phyloP scores from a whole-genome alignment of 1,284 basidiomycete species.

The Porodaedalea pini region DNA sequence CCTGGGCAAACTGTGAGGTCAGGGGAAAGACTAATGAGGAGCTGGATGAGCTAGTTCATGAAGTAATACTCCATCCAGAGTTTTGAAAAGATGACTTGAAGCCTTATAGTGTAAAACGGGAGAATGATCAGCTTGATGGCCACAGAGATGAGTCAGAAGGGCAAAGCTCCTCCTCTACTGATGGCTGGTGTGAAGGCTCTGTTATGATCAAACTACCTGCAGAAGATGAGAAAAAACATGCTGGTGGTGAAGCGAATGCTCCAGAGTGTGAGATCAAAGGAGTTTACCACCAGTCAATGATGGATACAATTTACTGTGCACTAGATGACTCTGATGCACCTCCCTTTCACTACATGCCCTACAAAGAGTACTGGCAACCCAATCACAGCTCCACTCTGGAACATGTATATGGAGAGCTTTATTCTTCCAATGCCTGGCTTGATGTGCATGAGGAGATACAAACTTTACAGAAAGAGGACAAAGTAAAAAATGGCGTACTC shows the following conservation, averaged over 20 bases:
- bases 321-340: conserved; percentile 7
- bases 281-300: conserved; percentile 8
- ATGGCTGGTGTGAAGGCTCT: neutral
- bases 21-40: conserved; percentile 26
- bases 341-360: conserved; percentile 30
- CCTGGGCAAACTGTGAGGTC: conserved; percentile 26
- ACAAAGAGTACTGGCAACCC: conserved; percentile 27
- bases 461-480: neutral
- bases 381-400: conserved; percentile 15
- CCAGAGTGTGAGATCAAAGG: conserved; percentile 3
- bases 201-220: neutral
- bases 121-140: neutral
- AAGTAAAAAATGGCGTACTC: conserved; percentile 24
- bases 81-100: neutral
- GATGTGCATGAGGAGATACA: conserved; percentile 28
- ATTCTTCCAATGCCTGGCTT: conserved; percentile 29
- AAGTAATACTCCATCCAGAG: conserved; percentile 30
- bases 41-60: conserved; percentile 27
- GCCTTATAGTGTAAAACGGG: neutral
- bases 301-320: conserved; percentile 7
- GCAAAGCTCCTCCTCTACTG: neutral
- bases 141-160: neutral
- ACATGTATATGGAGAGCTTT: conserved; percentile 31
- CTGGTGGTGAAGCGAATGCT: neutral
- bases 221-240: neutral